Evolutionary conservation across 2,329 filamentous ascomycete species (phyloP), one percentile per base, ranked within the genome.

Genomic region (Penicillium sp.): DNA sequence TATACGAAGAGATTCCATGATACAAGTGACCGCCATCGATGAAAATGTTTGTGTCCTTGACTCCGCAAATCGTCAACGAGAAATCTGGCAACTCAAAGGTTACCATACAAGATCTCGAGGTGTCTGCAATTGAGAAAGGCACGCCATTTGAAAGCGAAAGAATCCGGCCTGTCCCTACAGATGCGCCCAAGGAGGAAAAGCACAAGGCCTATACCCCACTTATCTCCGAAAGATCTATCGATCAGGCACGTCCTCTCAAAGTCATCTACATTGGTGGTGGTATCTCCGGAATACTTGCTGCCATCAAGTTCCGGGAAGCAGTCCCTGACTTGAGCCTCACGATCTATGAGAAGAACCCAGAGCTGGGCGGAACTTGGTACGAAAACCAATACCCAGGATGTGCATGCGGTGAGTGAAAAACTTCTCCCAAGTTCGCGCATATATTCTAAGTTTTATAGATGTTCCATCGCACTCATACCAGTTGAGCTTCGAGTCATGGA

Each of bases 231-330:
- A 13, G 38, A 39, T 4, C 38, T 39, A n/a, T 39, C 5, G 38
- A 39, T 39, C 4, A 39, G 9, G 14, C n/a, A 5, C 38, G 38
- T 16, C 38, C 38, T 39, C 38, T 39, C 3, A 39, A 60, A 52
- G 49, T 58, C 63, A 10, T 43, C 58, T n/a, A 61, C 36, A 47
- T 54, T 22, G 58, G 58, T n/a, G 58, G 56, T 13, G 58, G 58
- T 3, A 56, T 54, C 4, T 55, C 58, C 5, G 58, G 58, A 36
- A 22, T 60, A 3, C 56, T 53, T 36, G 45, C 56, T 11, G 56
- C 56, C 11, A 56, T 58, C 56, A 58, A 58, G 32, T 24, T 58
- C n/a, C 11, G 11, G 1, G 13, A 39, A 16, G n/a, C 13, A 16
- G n/a, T 39, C 9, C 38, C 38, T 1, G 9, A 39, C n/a, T 9